phyloP scores from a whole-genome alignment of 192 early-diverging fungal genomes.

The Podila minutissima region DNA sequence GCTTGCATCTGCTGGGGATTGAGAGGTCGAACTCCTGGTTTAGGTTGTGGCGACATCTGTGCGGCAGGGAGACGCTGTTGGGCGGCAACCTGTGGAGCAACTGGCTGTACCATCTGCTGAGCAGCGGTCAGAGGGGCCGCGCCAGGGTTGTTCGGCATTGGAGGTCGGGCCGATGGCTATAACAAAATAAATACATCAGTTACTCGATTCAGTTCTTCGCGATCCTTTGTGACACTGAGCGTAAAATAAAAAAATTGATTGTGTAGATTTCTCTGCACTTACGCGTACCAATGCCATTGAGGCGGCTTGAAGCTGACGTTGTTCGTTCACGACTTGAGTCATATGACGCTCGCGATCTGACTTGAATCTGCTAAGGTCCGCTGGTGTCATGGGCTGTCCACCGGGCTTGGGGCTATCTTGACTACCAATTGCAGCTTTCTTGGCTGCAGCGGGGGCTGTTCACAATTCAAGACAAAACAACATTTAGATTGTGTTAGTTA shows the following conservation, averaged over 20 bases:
- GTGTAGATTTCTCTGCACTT: constrained; percentile 10
- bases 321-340: constrained; percentile 58
- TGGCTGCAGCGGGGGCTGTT: constrained; percentile 50
- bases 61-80: constrained; percentile 24
- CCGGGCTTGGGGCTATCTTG: constrained; percentile 47
- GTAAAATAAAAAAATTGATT: background rate
- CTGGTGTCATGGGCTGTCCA: constrained; percentile 52
- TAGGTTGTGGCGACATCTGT: constrained; percentile 44
- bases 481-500: background rate
- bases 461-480: background rate
- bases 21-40: constrained; percentile 43
- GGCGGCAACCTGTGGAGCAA: constrained; percentile 21
- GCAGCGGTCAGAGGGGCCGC: constrained; percentile 17
- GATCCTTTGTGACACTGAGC: background rate
- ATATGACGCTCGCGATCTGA: constrained; percentile 60
- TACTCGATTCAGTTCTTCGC: background rate
- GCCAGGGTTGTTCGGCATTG: constrained; percentile 14
- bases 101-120: constrained; percentile 43
- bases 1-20: constrained; percentile 39
- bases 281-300: constrained; percentile 56
- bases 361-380: constrained; percentile 64
- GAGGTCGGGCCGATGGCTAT: constrained; percentile 17
- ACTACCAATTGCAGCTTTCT: constrained; percentile 50
- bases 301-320: constrained; percentile 57
- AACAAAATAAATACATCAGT: background rate